Evolutionary conservation across 83 land plant genomes (phyloP).

Genomic region (Diphasiastrum complanatum): DNA sequence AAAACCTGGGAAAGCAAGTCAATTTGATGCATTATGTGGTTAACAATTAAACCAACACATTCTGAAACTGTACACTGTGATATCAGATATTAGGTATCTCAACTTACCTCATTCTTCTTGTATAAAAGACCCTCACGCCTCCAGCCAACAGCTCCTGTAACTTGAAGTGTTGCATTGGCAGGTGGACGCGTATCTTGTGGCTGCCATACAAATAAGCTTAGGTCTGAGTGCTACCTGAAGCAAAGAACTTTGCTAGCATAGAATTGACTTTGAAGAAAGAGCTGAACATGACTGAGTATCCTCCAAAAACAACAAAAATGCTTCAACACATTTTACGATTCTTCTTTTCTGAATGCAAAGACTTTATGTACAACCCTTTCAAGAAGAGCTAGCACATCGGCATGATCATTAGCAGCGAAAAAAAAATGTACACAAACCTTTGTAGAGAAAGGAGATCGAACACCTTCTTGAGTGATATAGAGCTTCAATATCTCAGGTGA

Average conservation of each 20-base stretch:
- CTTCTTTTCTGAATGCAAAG: too few relatives aligned
- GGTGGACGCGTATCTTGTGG: constrained; percentile 81
- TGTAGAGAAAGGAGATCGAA: constrained; percentile 94
- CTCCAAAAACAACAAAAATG: too few relatives aligned
- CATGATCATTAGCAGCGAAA: not conserved
- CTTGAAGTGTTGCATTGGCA: constrained; percentile 99
- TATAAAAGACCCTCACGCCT: constrained; percentile 94
- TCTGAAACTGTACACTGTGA: not conserved
- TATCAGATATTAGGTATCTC: not conserved
- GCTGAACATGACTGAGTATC: not conserved
- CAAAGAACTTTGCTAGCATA: constrained; percentile 3
- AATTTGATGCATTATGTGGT: not conserved
- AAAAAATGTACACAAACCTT: constrained; percentile 46
- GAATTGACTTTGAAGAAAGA: not conserved
- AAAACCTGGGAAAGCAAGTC: constrained; percentile 58
- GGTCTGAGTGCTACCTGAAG: not conserved
- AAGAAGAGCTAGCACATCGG: not conserved
- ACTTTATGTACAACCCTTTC: too few relatives aligned
- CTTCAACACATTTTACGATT: too few relatives aligned
- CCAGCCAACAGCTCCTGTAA: constrained; percentile 99
- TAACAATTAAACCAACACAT: not conserved
- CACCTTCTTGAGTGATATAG: constrained; percentile 98
- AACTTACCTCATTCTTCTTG: constrained; percentile 93
- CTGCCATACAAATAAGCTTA: constrained; percentile 31
- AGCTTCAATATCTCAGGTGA: constrained; percentile 98